Conservation (phyloP, 768 basidiomycete species). For the Lanmaoa rubissima region DNA sequence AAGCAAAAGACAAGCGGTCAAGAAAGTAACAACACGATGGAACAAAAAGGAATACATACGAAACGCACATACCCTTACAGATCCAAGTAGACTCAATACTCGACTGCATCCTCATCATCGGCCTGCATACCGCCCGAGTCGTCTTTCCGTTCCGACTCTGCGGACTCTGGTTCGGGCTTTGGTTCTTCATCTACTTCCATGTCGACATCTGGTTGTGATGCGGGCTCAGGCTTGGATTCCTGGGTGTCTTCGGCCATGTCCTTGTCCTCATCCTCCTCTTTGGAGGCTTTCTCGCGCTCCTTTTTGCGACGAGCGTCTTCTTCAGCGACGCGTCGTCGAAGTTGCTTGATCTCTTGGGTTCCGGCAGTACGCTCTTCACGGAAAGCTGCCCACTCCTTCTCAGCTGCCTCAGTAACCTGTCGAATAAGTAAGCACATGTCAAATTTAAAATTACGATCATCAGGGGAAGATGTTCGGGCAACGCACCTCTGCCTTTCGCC, state of each 20-base stretch:
- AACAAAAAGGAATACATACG: constrained; percentile 23
- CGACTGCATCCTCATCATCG: constrained; percentile 80
- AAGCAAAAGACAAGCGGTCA: constrained; percentile 16
- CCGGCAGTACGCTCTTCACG: constrained; percentile 55
- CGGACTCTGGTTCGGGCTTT: constrained; percentile 34
- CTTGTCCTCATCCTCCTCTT: constrained; percentile 33
- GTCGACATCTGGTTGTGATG: constrained; percentile 25
- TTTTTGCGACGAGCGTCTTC: constrained; percentile 52
- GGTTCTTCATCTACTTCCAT: constrained; percentile 38
- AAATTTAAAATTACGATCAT: not conserved
- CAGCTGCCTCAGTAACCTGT: constrained; percentile 60
- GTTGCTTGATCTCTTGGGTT: constrained; percentile 57
- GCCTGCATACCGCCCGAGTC: constrained; percentile 54
- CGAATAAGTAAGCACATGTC: constrained; percentile 2
- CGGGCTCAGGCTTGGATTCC: constrained; percentile 20
- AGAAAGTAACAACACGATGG: constrained; percentile 11
- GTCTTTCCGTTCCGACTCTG: constrained; percentile 50
- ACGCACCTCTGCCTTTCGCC: constrained; percentile 62
- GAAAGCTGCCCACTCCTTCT: constrained; percentile 70
- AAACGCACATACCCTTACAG: constrained; percentile 28
- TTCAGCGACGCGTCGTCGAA: constrained; percentile 64
- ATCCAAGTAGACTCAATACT: constrained; percentile 48
- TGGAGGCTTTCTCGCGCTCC: constrained; percentile 38
- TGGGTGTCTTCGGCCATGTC: constrained; percentile 32
- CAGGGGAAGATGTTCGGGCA: not conserved